Conservation (phyloP, 768 basidiomycete species). For the Boletus rubropictus region DNA sequence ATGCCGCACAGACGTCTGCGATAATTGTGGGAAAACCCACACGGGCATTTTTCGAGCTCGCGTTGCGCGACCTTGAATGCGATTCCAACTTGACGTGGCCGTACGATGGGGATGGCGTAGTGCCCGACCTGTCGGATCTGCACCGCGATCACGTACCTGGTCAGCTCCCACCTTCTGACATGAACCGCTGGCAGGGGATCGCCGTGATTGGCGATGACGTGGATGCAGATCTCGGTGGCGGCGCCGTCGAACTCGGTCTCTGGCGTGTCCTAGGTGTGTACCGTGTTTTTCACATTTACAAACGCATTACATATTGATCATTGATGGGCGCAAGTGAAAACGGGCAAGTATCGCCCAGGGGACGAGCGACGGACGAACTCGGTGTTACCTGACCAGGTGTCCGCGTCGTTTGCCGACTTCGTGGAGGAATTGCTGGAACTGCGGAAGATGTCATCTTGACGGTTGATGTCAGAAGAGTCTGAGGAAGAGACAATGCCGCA, state of each 20-base stretch:
- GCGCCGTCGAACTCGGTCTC: conserved; percentile 53
- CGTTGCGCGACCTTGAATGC: conserved; percentile 40
- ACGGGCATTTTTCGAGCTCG: conserved; percentile 51
- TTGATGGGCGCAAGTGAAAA: conserved; percentile 39
- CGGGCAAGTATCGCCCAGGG: conserved; percentile 63
- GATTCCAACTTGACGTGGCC: neutral
- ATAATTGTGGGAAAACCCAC: conserved; percentile 62
- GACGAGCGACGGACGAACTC: conserved; percentile 42
- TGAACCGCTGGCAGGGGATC: conserved; percentile 12
- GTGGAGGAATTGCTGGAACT: conserved; percentile 40
- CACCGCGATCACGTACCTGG: neutral
- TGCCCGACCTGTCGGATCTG: neutral
- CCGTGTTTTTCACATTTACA: too few relatives aligned
- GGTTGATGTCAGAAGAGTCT: neutral
- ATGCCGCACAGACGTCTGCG: conserved; percentile 43
- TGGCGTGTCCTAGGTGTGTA: conserved; percentile 57
- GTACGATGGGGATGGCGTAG: neutral
- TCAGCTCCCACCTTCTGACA: too few relatives aligned
- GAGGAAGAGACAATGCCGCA: neutral
- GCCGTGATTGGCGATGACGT: conserved; percentile 66
- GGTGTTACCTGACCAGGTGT: conserved; percentile 47
- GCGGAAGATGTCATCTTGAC: neutral
- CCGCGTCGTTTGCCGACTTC: conserved; percentile 48
- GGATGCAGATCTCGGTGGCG: conserved; percentile 57
- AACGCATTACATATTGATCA: neutral